Evolutionary conservation across 495 filamentous ascomycete genomes (phyloP).

Genomic region (Lasiosphaeria ovina): DNA sequence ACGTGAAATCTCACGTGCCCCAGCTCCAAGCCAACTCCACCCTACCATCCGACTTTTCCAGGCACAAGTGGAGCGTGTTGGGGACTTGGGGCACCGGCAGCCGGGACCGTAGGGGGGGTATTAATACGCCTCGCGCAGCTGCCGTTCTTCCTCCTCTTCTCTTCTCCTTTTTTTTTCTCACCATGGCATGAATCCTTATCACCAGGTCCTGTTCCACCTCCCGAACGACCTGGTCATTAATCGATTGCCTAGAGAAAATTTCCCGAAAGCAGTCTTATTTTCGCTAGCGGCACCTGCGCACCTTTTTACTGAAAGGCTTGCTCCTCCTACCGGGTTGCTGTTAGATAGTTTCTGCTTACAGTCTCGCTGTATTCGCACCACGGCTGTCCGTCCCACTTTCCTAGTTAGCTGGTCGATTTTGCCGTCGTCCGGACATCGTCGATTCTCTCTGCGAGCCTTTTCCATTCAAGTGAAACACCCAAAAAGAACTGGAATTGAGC

Average conservation of each 20-base stretch:
- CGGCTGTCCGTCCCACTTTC: background rate
- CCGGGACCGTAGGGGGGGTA: background rate
- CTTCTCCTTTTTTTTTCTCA: slow-evolving; percentile 18
- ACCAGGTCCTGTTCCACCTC: slow-evolving; percentile 41
- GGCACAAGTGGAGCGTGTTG: too few species aligned
- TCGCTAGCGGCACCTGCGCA: slow-evolving; percentile 52
- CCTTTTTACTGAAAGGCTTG: slow-evolving; percentile 13
- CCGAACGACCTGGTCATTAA: slow-evolving; percentile 52
- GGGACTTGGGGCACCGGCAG: too few species aligned
- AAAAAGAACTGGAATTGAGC: too few species aligned
- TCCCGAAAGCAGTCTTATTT: slow-evolving; percentile 40
- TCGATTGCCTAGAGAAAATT: slow-evolving; percentile 44
- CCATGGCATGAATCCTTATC: slow-evolving; percentile 55
- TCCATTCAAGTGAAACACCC: too few species aligned
- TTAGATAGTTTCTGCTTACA: slow-evolving; percentile 56
- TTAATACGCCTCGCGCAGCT: background rate
- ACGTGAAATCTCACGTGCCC: too few species aligned
- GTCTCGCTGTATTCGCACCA: slow-evolving; percentile 6
- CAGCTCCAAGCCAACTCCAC: too few species aligned
- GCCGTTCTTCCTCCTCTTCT: slow-evolving; percentile 14
- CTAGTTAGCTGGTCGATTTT: too few species aligned
- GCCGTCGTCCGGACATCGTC: too few species aligned
- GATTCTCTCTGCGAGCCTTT: too few species aligned
- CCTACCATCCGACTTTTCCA: too few species aligned
- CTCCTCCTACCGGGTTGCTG: slow-evolving; percentile 41